phyloP scores from a whole-genome alignment of 805 yeast genomes.

The Sugiyamaella valdiviana region DNA sequence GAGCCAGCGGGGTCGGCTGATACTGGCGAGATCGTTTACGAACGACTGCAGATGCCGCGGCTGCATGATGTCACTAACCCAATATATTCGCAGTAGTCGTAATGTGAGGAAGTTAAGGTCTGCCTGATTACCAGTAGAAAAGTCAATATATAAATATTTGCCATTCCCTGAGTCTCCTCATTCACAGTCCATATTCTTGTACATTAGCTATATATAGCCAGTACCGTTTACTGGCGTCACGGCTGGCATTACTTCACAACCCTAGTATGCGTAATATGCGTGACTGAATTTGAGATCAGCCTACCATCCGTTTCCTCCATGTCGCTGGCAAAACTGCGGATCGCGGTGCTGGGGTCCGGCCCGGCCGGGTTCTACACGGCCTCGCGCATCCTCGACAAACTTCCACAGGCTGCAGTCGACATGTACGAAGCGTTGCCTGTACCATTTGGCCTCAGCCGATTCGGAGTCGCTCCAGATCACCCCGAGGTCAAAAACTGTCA shows the following conservation, averaged over 20 bases:
- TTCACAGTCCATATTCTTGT: too few relatives aligned
- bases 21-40: too few relatives aligned
- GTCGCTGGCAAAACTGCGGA: conserved; percentile 17
- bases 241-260: neutral
- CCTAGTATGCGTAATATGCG: neutral
- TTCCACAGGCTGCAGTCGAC: conserved; percentile 47
- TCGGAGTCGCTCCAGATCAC: conserved; percentile 99
- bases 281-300: neutral
- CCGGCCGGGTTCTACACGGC: conserved; percentile 96
- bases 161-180: too few relatives aligned
- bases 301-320: neutral
- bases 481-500: conserved; percentile 80
- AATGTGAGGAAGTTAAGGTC: too few relatives aligned
- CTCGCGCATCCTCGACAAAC: conserved; percentile 54
- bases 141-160: too few relatives aligned
- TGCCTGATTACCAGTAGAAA: too few relatives aligned
- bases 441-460: conserved; percentile 86
- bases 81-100: too few relatives aligned
- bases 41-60: too few relatives aligned
- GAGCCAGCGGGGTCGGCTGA: too few relatives aligned
- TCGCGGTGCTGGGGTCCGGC: conserved; percentile 90
- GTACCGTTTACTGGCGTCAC: neutral
- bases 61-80: too few relatives aligned
- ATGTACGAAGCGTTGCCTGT: conserved; percentile 80
- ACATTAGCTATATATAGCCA: too few relatives aligned